Percentiles rank a stretch among this genome's conserved stretches.
phyloP scores from a whole-genome alignment of 768 basidiomycete species.

The Erythrobasidium yunnanense region DNA sequence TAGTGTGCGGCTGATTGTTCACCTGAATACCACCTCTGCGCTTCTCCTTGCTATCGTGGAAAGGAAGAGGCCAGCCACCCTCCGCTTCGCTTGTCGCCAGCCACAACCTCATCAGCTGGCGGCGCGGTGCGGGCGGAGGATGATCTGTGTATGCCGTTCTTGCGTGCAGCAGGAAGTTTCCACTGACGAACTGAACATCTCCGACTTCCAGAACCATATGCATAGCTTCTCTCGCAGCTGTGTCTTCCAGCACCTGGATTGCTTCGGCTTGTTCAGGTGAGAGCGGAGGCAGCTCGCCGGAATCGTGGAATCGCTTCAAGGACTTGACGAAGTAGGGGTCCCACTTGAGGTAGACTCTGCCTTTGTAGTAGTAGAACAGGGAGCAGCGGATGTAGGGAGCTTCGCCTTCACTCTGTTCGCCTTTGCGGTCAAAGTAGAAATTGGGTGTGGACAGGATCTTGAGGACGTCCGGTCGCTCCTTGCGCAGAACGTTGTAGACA shows the following conservation, averaged over 20 bases:
- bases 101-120: conserved; percentile 42
- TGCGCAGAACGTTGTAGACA: conserved; percentile 40
- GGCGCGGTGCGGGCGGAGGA: conserved; percentile 34
- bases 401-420: conserved; percentile 40
- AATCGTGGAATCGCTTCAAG: conserved; percentile 17
- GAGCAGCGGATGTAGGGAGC: conserved; percentile 33
- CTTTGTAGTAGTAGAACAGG: conserved; percentile 37
- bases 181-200: conserved; percentile 39
- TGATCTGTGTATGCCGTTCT: conserved; percentile 40
- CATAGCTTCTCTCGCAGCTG: conserved; percentile 38
- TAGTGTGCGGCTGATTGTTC: conserved; percentile 33
- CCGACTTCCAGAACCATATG: conserved; percentile 41
- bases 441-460: conserved; percentile 36
- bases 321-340: conserved; percentile 37
- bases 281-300: conserved; percentile 19
- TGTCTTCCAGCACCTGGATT: conserved; percentile 39
- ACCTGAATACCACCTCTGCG: conserved; percentile 42
- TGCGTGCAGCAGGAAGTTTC: conserved; percentile 38
- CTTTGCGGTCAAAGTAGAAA: conserved; percentile 42
- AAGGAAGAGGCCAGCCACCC: conserved; percentile 41
- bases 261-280: conserved; percentile 37
- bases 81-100: conserved; percentile 38
- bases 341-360: conserved; percentile 35
- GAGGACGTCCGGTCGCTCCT: conserved; percentile 40
- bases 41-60: conserved; percentile 36